phyloP scores from a whole-genome alignment of 352 stramenopile species.

The Globisporangium alternatum region DNA sequence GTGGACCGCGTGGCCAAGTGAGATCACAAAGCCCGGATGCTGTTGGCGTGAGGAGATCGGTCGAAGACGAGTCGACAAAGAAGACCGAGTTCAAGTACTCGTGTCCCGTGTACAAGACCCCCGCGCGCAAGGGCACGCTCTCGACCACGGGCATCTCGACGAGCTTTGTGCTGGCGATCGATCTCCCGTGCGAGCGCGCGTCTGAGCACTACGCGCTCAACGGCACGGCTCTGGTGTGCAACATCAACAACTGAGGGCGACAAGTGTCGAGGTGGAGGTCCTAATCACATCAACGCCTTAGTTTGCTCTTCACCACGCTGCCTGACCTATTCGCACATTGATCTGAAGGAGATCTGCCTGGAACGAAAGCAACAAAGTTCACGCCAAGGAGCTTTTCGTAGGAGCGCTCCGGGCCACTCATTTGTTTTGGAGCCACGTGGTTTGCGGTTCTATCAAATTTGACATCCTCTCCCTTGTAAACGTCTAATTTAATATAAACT shows the following conservation, averaged over 20 bases:
- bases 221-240: conserved; percentile 87
- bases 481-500: too few species aligned
- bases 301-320: not conserved
- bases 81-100: conserved; percentile 42
- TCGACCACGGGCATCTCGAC: conserved; percentile 92
- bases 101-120: conserved; percentile 93
- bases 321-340: too few species aligned
- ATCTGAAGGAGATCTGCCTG: too few species aligned
- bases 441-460: too few species aligned
- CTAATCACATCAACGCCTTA: not conserved
- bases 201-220: conserved; percentile 88
- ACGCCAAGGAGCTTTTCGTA: not conserved
- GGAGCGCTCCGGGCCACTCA: not conserved
- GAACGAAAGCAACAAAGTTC: too few species aligned
- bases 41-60: not conserved
- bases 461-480: not conserved
- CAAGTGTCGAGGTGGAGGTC: not conserved
- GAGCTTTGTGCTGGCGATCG: conserved; percentile 91
- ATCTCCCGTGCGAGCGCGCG: conserved; percentile 71
- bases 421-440: not conserved
- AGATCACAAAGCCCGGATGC: not conserved
- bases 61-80: not conserved
- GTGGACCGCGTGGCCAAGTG: not conserved
- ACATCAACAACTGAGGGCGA: conserved; percentile 18
- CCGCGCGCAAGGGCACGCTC: conserved; percentile 83